Evolutionary conservation across 257 asterid genomes (phyloP).

Genomic region (Anisodus acutangulus): DNA sequence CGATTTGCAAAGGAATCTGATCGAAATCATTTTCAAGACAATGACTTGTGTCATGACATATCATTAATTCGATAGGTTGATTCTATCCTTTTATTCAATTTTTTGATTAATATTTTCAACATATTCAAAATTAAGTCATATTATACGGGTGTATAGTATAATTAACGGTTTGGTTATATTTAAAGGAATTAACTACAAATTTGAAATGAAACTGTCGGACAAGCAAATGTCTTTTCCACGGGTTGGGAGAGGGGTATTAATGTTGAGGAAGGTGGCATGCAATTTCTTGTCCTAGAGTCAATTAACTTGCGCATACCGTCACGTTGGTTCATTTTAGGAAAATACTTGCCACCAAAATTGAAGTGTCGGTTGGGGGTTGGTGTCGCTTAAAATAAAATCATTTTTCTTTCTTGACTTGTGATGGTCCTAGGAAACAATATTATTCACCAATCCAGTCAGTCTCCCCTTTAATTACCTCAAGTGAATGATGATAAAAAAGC

Average conservation of each 20-base stretch:
- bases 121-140: too few species aligned
- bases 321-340: neutral
- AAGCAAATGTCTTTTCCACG: neutral
- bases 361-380: neutral
- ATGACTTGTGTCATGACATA: too few species aligned
- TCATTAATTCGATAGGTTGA: too few species aligned
- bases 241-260: neutral
- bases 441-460: too few species aligned
- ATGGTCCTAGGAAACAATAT: neutral
- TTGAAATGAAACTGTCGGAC: neutral
- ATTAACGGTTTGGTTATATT: neutral
- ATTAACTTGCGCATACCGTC: neutral
- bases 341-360: neutral
- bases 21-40: too few species aligned
- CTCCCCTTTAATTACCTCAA: too few species aligned
- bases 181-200: neutral
- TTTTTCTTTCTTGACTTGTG: neutral
- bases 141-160: too few species aligned
- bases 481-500: too few species aligned
- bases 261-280: neutral
- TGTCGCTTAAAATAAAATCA: neutral
- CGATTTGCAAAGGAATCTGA: too few species aligned
- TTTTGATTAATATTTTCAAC: too few species aligned
- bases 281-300: neutral
- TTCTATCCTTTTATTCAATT: too few species aligned